Evolutionary conservation across 1,284 basidiomycete genomes (phyloP).

Genomic region (Leccinum fallax): DNA sequence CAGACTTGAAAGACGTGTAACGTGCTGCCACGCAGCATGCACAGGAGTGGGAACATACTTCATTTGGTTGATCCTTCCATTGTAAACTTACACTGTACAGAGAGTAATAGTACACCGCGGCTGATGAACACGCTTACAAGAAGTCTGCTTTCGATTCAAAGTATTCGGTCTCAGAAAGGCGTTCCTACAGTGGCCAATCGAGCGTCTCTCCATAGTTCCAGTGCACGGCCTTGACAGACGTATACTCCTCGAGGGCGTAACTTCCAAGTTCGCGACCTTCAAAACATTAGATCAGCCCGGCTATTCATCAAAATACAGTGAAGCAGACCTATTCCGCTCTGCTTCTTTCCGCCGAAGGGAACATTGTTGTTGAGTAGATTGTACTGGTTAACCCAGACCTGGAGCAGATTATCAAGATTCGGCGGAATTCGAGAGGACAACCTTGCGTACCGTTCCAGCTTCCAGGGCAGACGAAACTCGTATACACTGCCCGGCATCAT

Average conservation of each 20-base stretch:
- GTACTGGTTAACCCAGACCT: constrained; percentile 93
- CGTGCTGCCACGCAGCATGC: constrained; percentile 11
- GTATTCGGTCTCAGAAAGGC: not conserved
- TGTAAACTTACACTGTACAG: constrained; percentile 23
- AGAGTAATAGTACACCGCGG: constrained; percentile 2
- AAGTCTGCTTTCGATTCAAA: constrained; percentile 1
- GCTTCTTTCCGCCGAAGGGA: constrained; percentile 94
- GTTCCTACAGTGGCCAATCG: constrained; percentile 70
- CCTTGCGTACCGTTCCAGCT: constrained; percentile 73
- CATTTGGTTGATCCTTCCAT: constrained; percentile 15
- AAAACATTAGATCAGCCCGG: constrained; percentile 9
- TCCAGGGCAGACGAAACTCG: constrained; percentile 81
- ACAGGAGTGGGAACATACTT: constrained; percentile 15
- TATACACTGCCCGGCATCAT: constrained; percentile 86
- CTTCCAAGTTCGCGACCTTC: constrained; percentile 86
- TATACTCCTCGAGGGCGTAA: constrained; percentile 84
- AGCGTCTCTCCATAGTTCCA: constrained; percentile 85
- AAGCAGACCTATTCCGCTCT: constrained; percentile 62
- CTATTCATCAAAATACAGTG: constrained; percentile 20
- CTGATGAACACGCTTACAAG: constrained; percentile 3
- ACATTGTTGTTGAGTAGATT: constrained; percentile 80
- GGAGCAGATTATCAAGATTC: constrained; percentile 13
- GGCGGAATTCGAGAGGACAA: not conserved
- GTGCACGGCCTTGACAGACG: constrained; percentile 84
- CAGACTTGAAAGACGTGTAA: constrained; percentile 1